Evolutionary conservation across 768 basidiomycete genomes (phyloP), one percentile per base, ranked within the genome.

Genomic region (Suillus cothurnatus): DNA sequence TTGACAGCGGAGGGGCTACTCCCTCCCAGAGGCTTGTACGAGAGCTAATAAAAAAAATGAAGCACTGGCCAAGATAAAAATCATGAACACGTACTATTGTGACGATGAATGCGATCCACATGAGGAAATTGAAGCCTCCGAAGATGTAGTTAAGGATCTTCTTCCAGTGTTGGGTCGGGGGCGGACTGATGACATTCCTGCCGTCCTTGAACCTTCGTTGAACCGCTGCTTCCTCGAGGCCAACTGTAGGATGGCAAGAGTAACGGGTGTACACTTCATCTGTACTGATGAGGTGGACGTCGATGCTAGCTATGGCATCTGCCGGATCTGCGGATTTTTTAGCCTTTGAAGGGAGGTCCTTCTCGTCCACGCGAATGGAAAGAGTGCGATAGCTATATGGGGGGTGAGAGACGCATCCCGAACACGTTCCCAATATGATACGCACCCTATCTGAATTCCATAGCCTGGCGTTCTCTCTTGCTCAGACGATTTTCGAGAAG

Each of bases 81-180:
- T 53, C 3, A 47, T 21, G 23, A 55, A 49, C 31, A 74, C 80
- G 15, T 71, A 82, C 81, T 38, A 80, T 43, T 0, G 81, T 81
- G 62, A 83, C 79, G 62, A 88, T 75, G 66, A 85, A 84, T 0
- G 84, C 86, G 59, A 84, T 79, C 78, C 86, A 81, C 75, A 88
- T 82, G 19, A 88, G 73, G 61, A 80, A 81, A 61, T 86, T 86
- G 72, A 87, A 87, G 1, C 86, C 86, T 49, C 86, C 84, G 55
- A 88, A 84, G 57, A 87, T 65, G 61, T 86, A 88, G 68, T 81
- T 82, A 21, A 85, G 69, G 36, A 80, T 76, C 77, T 86, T 86
- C 70, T 80, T 78, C 78, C 74, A 84, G 68, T 77, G 79, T 69
- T 84, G 81, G 8, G 79, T 81, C 4, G 79, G 80, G 3, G 83